phyloP scores from a whole-genome alignment of 331 rosid species.

The Erythrophleum ivorense region DNA sequence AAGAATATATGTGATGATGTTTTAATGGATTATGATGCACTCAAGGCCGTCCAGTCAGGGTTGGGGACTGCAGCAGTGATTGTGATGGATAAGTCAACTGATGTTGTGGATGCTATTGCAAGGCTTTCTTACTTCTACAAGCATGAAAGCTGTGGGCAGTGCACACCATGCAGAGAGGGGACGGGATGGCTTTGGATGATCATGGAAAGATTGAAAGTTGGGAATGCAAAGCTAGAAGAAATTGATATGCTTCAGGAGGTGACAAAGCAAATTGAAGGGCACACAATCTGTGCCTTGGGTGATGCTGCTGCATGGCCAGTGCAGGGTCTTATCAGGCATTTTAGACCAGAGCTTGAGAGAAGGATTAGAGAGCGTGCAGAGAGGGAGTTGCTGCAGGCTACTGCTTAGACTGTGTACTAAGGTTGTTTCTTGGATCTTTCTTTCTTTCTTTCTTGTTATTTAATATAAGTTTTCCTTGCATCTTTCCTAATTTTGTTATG shows the following conservation, averaged over 20 bases:
- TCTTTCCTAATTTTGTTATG: constrained; percentile 14
- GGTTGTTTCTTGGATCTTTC: constrained; percentile 49
- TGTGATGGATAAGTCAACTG: constrained; percentile 98
- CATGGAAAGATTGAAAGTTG: constrained; percentile 98
- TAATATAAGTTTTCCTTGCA: constrained; percentile 26
- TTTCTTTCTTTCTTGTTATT: constrained; percentile 15
- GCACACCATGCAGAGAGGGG: constrained; percentile 99
- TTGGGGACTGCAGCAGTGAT: constrained; percentile 99
- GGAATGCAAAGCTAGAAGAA: constrained; percentile 97
- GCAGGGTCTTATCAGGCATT: constrained; percentile 97
- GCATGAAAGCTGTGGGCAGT: constrained; percentile 99
- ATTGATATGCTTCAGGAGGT: constrained; percentile 99
- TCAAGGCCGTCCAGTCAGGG: constrained; percentile 88
- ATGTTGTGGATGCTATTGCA: constrained; percentile 97
- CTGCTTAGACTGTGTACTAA: constrained; percentile 63
- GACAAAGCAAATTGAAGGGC: constrained; percentile 99
- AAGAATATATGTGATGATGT: constrained; percentile 91
- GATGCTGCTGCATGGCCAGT: constrained; percentile 99
- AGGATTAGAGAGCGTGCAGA: constrained; percentile 92
- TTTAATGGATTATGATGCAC: constrained; percentile 97
- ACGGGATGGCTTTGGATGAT: constrained; percentile 99
- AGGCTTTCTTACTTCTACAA: constrained; percentile 99
- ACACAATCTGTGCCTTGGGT: constrained; percentile 97
- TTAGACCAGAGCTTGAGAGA: constrained; percentile 99
- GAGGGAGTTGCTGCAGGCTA: constrained; percentile 86